Percentiles rank a stretch among this genome's conserved stretches.
Conservation (phyloP, 371 early-diverging fungal genomes). For the Saksenaea vasiformis region DNA sequence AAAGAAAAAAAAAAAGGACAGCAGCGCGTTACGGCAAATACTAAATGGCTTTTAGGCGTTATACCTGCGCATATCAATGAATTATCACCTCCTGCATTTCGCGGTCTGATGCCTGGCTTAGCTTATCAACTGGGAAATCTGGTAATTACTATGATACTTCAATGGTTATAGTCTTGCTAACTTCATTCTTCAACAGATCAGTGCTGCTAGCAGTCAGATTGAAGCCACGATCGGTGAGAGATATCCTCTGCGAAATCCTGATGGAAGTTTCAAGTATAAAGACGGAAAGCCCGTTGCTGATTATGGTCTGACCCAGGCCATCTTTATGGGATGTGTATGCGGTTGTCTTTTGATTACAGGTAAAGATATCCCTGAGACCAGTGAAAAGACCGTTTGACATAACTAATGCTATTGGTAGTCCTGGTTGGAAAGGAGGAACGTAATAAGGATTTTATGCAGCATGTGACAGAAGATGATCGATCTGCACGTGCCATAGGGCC, state of each 20-base stretch:
- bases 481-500: conserved; percentile 19
- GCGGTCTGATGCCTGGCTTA: conserved; percentile 67
- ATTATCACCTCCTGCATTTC: conserved; percentile 63
- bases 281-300: conserved; percentile 56
- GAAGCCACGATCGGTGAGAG: conserved; percentile 65
- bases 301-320: conserved; percentile 67
- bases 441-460: conserved; percentile 36
- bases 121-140: conserved; percentile 74
- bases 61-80: conserved; percentile 74
- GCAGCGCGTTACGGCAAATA: no score
- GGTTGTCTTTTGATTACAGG: conserved; percentile 38
- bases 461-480: conserved; percentile 32
- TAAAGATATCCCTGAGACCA: conserved; percentile 12
- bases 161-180: background rate
- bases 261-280: conserved; percentile 33
- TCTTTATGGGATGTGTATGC: conserved; percentile 63
- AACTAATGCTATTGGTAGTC: conserved; percentile 16
- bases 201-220: conserved; percentile 68
- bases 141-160: no score
- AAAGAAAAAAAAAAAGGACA: background rate
- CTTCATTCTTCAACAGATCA: conserved; percentile 35
- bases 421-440: conserved; percentile 47
- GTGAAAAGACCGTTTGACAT: background rate
- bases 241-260: conserved; percentile 34
- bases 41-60: conserved; percentile 32